phyloP scores from a whole-genome alignment of 306 rosid genomes.

The Lathyrus aphaca region DNA sequence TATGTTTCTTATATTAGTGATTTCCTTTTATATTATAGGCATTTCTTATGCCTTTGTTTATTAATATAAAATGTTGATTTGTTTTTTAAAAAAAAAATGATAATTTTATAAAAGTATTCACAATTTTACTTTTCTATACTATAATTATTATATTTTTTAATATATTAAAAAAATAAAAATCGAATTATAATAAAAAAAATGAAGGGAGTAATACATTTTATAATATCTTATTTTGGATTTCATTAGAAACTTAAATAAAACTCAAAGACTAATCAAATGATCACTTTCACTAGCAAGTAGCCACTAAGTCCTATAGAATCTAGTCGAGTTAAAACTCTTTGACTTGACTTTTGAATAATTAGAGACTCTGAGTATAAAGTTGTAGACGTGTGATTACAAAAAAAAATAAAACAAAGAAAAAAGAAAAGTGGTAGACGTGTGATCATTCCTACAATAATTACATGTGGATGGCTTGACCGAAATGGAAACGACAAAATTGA shows the following conservation, averaged over 20 bases:
- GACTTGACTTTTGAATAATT: slow-evolving; percentile 24
- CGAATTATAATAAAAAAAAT: too few relatives aligned
- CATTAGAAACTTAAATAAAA: neutral
- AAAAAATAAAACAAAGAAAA: too few relatives aligned
- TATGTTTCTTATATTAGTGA: too few relatives aligned
- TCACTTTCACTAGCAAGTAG: neutral
- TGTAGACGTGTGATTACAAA: neutral
- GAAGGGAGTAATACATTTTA: too few relatives aligned
- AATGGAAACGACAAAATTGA: neutral
- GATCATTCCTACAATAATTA: neutral
- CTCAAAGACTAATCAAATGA: neutral
- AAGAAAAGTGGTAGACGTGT: neutral
- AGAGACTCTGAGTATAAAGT: neutral
- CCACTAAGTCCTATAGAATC: neutral
- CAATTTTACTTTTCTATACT: too few relatives aligned
- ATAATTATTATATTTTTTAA: too few relatives aligned
- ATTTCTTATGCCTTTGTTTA: too few relatives aligned
- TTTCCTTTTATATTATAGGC: too few relatives aligned
- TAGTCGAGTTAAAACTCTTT: slow-evolving; percentile 5
- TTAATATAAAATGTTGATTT: too few relatives aligned
- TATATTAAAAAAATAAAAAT: too few relatives aligned
- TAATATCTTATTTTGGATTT: neutral
- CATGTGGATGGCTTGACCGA: slow-evolving; percentile 20
- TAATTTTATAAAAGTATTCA: too few relatives aligned
- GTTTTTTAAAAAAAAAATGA: too few relatives aligned